Percentiles rank a stretch among this genome's conserved stretches.
phyloP scores from a whole-genome alignment of 2,329 filamentous ascomycete species.

The Rhinocladiella mackenziei region DNA sequence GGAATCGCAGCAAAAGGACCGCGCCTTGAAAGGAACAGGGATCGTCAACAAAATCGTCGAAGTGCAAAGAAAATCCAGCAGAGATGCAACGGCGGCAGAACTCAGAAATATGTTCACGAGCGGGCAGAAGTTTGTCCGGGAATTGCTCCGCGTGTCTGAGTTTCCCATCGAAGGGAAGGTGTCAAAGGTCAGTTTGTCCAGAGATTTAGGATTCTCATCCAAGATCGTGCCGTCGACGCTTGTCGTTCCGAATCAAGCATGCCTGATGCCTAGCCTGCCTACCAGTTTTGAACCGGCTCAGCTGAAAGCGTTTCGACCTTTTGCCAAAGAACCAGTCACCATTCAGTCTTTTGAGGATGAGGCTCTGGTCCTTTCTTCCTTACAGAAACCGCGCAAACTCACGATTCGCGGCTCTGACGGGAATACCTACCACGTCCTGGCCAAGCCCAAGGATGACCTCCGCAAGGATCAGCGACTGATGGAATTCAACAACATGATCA shows the following conservation, averaged over 20 bases:
- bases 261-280: slow-evolving; percentile 77
- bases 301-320: slow-evolving; percentile 71
- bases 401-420: slow-evolving; percentile 87
- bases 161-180: slow-evolving; percentile 69
- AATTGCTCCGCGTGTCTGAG: slow-evolving; percentile 75
- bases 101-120: slow-evolving; percentile 68
- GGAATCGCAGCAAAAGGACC: slow-evolving; percentile 71
- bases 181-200: slow-evolving; percentile 68
- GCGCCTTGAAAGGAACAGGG: slow-evolving; percentile 51
- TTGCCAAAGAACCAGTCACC: slow-evolving; percentile 78
- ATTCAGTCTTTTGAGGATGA: slow-evolving; percentile 78
- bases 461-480: slow-evolving; percentile 96
- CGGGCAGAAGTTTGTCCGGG: slow-evolving; percentile 78
- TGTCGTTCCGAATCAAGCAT: slow-evolving; percentile 83
- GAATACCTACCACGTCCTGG: slow-evolving; percentile 79
- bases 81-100: slow-evolving; percentile 49
- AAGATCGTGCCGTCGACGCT: slow-evolving; percentile 76
- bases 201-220: slow-evolving; percentile 77
- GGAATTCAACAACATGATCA: slow-evolving; percentile 99
- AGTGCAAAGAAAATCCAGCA: slow-evolving; percentile 44
- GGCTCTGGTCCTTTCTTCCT: slow-evolving; percentile 81
- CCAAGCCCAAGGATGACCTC: slow-evolving; percentile 97
- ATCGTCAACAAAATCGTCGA: slow-evolving; percentile 43
- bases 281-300: slow-evolving; percentile 64
- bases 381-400: slow-evolving; percentile 87